These are phyloP conservation scores for Ichthyophonus hoferi DNA, from an alignment of 208 protist genomes.

Conservation along the genomic window DNA sequence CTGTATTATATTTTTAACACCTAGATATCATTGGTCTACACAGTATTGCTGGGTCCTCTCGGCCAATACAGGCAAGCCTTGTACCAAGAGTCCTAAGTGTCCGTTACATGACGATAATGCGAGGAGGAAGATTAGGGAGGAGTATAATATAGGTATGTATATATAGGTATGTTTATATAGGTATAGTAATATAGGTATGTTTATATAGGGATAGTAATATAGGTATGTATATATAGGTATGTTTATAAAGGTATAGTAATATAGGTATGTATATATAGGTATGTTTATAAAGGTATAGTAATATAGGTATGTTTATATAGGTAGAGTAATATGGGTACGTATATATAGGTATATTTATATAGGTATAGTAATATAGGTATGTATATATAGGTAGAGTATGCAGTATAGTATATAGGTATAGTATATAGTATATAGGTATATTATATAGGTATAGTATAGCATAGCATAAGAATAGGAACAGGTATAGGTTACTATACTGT, in stretches of 20 bases:
- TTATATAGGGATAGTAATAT: neutral
- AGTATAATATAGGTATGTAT: neutral
- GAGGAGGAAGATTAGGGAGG: neutral
- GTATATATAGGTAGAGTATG: too few relatives aligned
- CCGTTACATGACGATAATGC: neutral
- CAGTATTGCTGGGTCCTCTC: neutral
- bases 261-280: neutral
- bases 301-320: neutral
- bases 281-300: neutral
- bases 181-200: neutral
- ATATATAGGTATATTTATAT: neutral
- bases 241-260: neutral
- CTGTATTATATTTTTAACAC: too few relatives aligned
- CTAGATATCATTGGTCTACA: too few relatives aligned
- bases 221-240: neutral
- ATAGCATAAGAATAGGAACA: too few relatives aligned
- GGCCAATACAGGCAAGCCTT: neutral
- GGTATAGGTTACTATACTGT: too few relatives aligned
- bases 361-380: too few relatives aligned
- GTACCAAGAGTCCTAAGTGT: neutral
- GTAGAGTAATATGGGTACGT: neutral
- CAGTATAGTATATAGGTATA: too few relatives aligned
- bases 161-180: neutral
- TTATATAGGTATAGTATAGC: too few relatives aligned
- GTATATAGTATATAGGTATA: too few relatives aligned